A percentile compares a stretch with the other conserved stretches of the same genome.
phyloP scores from a whole-genome alignment of 768 basidiomycete species.

The Phallus indusiatus region DNA sequence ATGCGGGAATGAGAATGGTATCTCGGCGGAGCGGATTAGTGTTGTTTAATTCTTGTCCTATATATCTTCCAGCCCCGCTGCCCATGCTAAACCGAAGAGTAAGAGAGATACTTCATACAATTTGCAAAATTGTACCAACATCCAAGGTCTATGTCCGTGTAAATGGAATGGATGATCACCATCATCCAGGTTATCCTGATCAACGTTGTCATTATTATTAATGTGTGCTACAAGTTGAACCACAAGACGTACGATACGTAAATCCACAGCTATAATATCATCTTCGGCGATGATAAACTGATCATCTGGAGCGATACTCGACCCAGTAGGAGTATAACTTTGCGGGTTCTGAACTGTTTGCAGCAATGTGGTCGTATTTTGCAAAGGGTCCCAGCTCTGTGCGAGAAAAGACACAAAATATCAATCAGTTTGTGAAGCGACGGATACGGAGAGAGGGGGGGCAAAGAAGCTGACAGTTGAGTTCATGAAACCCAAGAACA shows the following conservation, averaged over 20 bases:
- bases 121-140: background rate
- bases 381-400: constrained; percentile 8
- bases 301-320: constrained; percentile 2
- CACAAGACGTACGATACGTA: constrained; percentile 7
- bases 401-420: background rate
- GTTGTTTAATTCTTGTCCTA: constrained; percentile 21
- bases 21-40: constrained; percentile 32
- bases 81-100: constrained; percentile 20
- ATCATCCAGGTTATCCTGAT: constrained; percentile 12
- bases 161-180: constrained; percentile 16
- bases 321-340: background rate
- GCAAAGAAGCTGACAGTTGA: constrained; percentile 16
- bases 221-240: background rate
- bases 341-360: background rate
- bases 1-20: constrained; percentile 31
- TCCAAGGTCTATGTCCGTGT: constrained; percentile 12
- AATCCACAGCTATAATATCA: constrained; percentile 10
- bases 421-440: too few relatives aligned
- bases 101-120: background rate
- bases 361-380: constrained; percentile 1
- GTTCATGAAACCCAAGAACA: constrained; percentile 24
- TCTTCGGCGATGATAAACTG: constrained; percentile 12
- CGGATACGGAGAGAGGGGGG: too few relatives aligned
- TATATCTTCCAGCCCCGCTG: constrained; percentile 26
- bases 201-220: background rate